Evolutionary conservation across 208 protist species (phyloP), one percentile per base, ranked within the genome.

Genomic region (Naegleria gruberi): DNA sequence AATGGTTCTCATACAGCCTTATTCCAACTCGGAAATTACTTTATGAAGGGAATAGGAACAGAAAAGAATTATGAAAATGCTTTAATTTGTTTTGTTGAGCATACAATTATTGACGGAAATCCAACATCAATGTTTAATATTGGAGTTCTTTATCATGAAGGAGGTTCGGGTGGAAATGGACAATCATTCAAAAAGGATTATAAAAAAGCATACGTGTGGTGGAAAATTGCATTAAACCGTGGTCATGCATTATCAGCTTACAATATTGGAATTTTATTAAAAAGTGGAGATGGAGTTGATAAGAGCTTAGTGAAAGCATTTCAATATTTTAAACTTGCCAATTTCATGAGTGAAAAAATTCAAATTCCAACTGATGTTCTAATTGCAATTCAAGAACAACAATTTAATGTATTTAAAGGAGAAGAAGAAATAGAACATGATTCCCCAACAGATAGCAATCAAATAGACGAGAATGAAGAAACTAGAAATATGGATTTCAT

Each of bases 81-180:
- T 30, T 26, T 77, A 12, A 77, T 77, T 1, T 77, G 65, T 77
- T 77, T 77, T 77, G 34, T n/a, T 77, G 65, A 77, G 8, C 65
- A 77, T 77, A 37, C 26, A 7, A 77, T 77, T 37, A 77, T 37
- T 37, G 30, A 77, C 30, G 65, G 65, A 6, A 77, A 77, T n/a
- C 65, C 65, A 5, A 77, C 65, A 77, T 77, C 65, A 19, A 77
- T 77, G 65, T 77, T 77, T 77, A 77, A 77, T 37, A 77, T 77
- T 37, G 65, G 65, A 77, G 65, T 77, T 37, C 30, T 77, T 37
- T 77, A 77, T 37, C 65, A 77, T 77, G 65, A 77, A 77, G 65
- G 65, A 15, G 17, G 30, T n/a, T 77, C 65, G 10, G 30, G 15
- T 65, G 51, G 19, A 65, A 65, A 65, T 23, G n/a, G n/a, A n/a